Evolutionary conservation across 768 basidiomycete species (phyloP).

Genomic region (Suillus sp.): DNA sequence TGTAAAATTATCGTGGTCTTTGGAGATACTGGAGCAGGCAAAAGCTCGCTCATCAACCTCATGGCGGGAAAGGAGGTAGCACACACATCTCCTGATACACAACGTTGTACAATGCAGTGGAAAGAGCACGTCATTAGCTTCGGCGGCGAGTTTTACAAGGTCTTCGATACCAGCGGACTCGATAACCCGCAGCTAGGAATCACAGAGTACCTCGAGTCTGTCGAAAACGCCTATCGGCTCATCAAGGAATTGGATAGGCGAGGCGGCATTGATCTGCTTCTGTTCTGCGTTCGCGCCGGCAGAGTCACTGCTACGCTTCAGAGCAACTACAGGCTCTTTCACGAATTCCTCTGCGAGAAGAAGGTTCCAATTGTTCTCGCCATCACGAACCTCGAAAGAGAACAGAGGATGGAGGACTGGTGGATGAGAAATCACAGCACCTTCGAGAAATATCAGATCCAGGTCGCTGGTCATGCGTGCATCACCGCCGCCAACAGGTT

Average conservation of each 20-base stretch:
- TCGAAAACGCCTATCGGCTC: slow-evolving; percentile 1
- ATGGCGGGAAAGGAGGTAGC: slow-evolving; percentile 17
- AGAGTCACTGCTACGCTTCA: slow-evolving; percentile 11
- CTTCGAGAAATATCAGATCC: slow-evolving; percentile 20
- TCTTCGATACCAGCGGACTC: slow-evolving; percentile 26
- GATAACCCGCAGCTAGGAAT: slow-evolving; percentile 10
- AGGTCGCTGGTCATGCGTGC: slow-evolving; percentile 39
- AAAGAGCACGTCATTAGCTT: neutral
- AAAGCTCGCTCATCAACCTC: slow-evolving; percentile 41
- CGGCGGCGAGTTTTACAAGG: slow-evolving; percentile 4
- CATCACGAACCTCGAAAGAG: slow-evolving; percentile 32
- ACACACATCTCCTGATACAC: neutral
- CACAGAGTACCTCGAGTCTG: slow-evolving; percentile 1
- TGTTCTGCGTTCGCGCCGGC: slow-evolving; percentile 20
- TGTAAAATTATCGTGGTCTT: slow-evolving; percentile 8
- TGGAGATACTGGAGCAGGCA: slow-evolving; percentile 20
- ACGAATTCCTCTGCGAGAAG: slow-evolving; percentile 17
- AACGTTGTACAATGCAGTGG: neutral
- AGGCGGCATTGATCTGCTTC: slow-evolving; percentile 21
- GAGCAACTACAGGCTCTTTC: slow-evolving; percentile 20
- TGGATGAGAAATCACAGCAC: slow-evolving; percentile 29
- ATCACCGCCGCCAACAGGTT: slow-evolving; percentile 38
- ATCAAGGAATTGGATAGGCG: neutral
- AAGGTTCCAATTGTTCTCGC: slow-evolving; percentile 28
- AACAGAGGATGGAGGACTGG: slow-evolving; percentile 36